Evolutionary conservation across 1,284 basidiomycete genomes (phyloP).

Genomic region (Ganoderma meredithae): DNA sequence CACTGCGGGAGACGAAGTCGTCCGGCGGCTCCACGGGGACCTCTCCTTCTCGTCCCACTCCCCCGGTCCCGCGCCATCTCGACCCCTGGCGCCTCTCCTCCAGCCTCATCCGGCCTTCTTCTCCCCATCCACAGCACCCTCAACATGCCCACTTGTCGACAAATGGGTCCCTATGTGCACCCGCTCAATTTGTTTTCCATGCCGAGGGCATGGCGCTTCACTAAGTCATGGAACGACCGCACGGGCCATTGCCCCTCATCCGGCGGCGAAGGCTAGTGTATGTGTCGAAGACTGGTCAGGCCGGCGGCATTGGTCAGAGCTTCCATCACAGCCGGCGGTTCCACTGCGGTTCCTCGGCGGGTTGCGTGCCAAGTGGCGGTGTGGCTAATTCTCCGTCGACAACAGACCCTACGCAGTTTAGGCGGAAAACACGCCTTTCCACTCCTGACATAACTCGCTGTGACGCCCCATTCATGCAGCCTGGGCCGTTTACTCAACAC

Average conservation of each 20-base stretch:
- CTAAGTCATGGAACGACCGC: not conserved
- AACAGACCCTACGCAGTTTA: not conserved
- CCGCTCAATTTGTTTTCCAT: not conserved
- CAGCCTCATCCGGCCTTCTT: not conserved
- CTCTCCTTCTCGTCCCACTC: slow-evolving; percentile 11
- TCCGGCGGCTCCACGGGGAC: slow-evolving; percentile 2
- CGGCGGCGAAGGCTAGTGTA: not conserved
- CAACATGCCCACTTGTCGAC: not conserved
- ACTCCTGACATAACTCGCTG: not conserved
- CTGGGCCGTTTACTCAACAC: too few relatives aligned
- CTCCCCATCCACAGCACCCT: not conserved
- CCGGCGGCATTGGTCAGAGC: slow-evolving; percentile 18
- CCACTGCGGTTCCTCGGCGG: slow-evolving; percentile 17
- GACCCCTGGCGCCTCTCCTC: not conserved
- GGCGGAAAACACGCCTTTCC: not conserved
- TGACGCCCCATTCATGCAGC: not conserved
- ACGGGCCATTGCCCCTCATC: not conserved
- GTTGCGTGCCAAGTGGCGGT: slow-evolving; percentile 18
- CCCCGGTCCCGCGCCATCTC: slow-evolving; percentile 21
- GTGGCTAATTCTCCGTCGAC: slow-evolving; percentile 9
- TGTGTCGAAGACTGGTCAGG: slow-evolving; percentile 9
- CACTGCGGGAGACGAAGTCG: slow-evolving; percentile 16
- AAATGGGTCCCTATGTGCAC: not conserved
- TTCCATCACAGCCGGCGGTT: slow-evolving; percentile 18
- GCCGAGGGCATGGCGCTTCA: not conserved